Evolutionary conservation across 2,329 filamentous ascomycete species (phyloP), one percentile per base, ranked within the genome.

Genomic region (Verticillium dahliae): DNA sequence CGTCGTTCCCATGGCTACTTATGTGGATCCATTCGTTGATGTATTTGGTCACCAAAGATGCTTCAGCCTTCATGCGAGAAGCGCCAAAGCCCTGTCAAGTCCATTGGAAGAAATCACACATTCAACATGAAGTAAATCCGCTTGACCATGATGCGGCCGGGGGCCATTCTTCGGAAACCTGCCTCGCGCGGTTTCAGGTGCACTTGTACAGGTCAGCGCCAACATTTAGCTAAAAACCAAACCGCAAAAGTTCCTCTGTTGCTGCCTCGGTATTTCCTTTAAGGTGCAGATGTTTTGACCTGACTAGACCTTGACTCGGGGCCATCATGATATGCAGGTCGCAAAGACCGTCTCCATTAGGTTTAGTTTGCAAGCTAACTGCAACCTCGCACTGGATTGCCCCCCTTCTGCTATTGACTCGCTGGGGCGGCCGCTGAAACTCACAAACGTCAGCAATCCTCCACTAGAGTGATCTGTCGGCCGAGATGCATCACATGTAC

Each of bases 301-400:
- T 31, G 27, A 31, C 27, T 4, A 31, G 18, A 7, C 41, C 41
- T n/a, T n/a, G 41, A 50, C 18, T n/a, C 5, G 41, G 5, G n/a
- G 41, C 15, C 15, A 50, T 50, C 52, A 34, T 22, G 52, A 55
- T 56, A 34, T 37, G 55, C 41, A 50, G 14, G 50, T 67, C 67
- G 66, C 67, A 69, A 63, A 22, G 22, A 10, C 33, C n/a, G 14
- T 39, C 63, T 62, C 9, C 14, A 62, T 65, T 56, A 6, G 64
- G 69, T 59, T 67, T 70, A 70, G 69, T 37, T 63, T 70, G 68
- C 68, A 67, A 69, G 62, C 50, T 60, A 35, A 14, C 41, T n/a
- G 9, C 41, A 37, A 37, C 33, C 54, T 58, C n/a, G 57, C 10
- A 56, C 27, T 18, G 35, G 35, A 6, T 5, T 13, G 13, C 35